A percentile compares a stretch with the other conserved stretches of the same genome.
Evolutionary conservation across 768 basidiomycete genomes (phyloP).

Genomic region (Mrakia blollopis): DNA sequence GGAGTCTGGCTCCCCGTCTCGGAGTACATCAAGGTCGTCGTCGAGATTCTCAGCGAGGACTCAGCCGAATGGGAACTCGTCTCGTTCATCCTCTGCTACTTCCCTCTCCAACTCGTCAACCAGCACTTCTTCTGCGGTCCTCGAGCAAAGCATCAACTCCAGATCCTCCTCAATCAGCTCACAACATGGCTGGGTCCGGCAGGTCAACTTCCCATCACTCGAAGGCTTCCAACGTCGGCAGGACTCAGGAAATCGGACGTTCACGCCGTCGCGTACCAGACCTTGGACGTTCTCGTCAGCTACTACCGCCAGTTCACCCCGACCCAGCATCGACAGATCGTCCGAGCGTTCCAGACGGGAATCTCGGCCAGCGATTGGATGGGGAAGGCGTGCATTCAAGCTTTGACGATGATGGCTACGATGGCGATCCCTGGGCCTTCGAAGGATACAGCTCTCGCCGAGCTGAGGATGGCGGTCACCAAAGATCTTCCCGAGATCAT

Average conservation of each 20-base stretch:
- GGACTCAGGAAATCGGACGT: slow-evolving; percentile 63
- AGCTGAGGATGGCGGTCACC: slow-evolving; percentile 73
- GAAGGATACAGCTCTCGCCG: slow-evolving; percentile 50
- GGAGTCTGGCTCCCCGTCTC: slow-evolving; percentile 63
- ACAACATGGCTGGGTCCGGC: slow-evolving; percentile 26
- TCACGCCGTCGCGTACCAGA: slow-evolving; percentile 83
- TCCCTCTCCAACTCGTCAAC: slow-evolving; percentile 86
- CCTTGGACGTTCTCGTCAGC: slow-evolving; percentile 77
- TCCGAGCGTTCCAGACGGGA: slow-evolving; percentile 48
- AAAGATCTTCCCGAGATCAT: slow-evolving; percentile 73
- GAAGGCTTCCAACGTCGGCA: slow-evolving; percentile 40
- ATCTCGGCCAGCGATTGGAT: slow-evolving; percentile 36
- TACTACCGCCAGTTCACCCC: slow-evolving; percentile 73
- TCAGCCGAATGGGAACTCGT: slow-evolving; percentile 80
- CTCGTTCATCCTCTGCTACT: slow-evolving; percentile 82
- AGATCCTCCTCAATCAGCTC: slow-evolving; percentile 47
- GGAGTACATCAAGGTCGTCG: slow-evolving; percentile 60
- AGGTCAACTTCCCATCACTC: slow-evolving; percentile 31
- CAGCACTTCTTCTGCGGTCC: slow-evolving; percentile 96
- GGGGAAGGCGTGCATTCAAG: slow-evolving; percentile 85
- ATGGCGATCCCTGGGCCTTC: slow-evolving; percentile 43
- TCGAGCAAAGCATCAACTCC: slow-evolving; percentile 60
- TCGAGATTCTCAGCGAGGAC: slow-evolving; percentile 65
- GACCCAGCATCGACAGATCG: slow-evolving; percentile 45
- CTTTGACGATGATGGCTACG: slow-evolving; percentile 62